phyloP scores from a whole-genome alignment of 2,329 filamentous ascomycete genomes.

The Alternaria sp. region DNA sequence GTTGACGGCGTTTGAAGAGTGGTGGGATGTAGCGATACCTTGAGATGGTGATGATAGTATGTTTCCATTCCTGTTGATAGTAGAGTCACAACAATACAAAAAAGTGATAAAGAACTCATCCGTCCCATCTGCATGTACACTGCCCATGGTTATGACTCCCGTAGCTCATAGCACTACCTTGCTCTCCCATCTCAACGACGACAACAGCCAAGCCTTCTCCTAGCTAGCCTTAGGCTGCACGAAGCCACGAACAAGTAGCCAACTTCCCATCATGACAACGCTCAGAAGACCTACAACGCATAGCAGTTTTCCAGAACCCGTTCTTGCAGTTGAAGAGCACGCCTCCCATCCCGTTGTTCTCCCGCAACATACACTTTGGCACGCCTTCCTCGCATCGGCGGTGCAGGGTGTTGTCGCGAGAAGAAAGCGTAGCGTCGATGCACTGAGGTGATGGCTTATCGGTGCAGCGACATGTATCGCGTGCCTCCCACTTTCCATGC shows the following conservation, averaged over 20 bases:
- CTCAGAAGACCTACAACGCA: neutral
- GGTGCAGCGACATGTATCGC: neutral
- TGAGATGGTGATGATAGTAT: neutral
- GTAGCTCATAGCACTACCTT: rapidly evolving
- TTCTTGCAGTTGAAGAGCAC: slow-evolving; percentile 6
- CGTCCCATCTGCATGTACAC: neutral
- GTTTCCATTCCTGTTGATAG: neutral
- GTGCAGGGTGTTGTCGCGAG: neutral
- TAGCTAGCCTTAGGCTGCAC: neutral
- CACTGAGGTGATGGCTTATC: neutral
- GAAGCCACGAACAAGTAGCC: neutral
- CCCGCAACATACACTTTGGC: slow-evolving; percentile 1
- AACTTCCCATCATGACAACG: neutral
- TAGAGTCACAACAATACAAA: neutral
- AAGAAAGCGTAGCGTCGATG: neutral
- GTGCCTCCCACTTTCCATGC: neutral
- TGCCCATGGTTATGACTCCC: neutral
- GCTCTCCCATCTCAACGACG: neutral
- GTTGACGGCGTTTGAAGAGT: neutral
- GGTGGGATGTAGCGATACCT: neutral
- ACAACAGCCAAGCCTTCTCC: neutral
- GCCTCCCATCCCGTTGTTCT: slow-evolving; percentile 3
- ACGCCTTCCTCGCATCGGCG: slow-evolving; percentile 1
- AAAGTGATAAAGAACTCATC: neutral
- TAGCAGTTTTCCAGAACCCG: slow-evolving; percentile 2